These are phyloP conservation scores for Phytophthora pinifolia DNA, from an alignment of 352 stramenopile genomes.

Conservation along the genomic window DNA sequence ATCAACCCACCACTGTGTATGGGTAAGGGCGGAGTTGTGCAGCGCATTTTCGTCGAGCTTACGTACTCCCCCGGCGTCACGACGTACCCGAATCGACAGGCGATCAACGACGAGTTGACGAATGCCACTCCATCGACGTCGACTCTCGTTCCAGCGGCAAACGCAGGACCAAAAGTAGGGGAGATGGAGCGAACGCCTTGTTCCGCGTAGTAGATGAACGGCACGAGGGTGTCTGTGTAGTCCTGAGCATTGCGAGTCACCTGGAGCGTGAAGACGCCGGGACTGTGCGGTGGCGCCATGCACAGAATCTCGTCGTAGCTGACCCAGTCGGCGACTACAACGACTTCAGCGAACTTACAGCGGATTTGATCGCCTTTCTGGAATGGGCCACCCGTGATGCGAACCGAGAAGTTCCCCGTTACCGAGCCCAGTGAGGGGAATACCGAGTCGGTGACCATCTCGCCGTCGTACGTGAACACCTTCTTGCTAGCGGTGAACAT, in stretches of 20 bases:
- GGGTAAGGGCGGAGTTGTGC: conserved; percentile 74
- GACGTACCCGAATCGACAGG: conserved; percentile 87
- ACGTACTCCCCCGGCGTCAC: conserved; percentile 86
- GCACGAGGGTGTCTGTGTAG: conserved; percentile 62
- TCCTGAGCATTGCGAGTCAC: conserved; percentile 94
- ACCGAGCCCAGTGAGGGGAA: conserved; percentile 75
- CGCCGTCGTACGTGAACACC: conserved; percentile 85
- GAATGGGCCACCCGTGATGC: conserved; percentile 84
- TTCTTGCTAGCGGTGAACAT: conserved; percentile 42
- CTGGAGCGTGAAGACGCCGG: conserved; percentile 78
- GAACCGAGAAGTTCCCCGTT: conserved; percentile 89
- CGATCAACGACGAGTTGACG: conserved; percentile 81
- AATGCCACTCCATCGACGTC: conserved; percentile 87
- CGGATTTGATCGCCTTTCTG: conserved; percentile 60
- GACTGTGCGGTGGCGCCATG: conserved; percentile 60
- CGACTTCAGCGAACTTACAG: conserved; percentile 86
- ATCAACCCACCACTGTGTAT: conserved; percentile 54
- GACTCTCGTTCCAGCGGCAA: conserved; percentile 80
- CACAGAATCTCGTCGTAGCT: conserved; percentile 74
- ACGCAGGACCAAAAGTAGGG: conserved; percentile 89
- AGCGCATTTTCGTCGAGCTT: conserved; percentile 77
- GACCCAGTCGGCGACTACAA: conserved; percentile 65
- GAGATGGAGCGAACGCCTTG: conserved; percentile 72
- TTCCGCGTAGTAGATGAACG: conserved; percentile 87
- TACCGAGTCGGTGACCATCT: conserved; percentile 63